Evolutionary conservation across 768 basidiomycete species (phyloP), one percentile per base, ranked within the genome.

Genomic region (Rhodosporidiobolus odoratus): DNA sequence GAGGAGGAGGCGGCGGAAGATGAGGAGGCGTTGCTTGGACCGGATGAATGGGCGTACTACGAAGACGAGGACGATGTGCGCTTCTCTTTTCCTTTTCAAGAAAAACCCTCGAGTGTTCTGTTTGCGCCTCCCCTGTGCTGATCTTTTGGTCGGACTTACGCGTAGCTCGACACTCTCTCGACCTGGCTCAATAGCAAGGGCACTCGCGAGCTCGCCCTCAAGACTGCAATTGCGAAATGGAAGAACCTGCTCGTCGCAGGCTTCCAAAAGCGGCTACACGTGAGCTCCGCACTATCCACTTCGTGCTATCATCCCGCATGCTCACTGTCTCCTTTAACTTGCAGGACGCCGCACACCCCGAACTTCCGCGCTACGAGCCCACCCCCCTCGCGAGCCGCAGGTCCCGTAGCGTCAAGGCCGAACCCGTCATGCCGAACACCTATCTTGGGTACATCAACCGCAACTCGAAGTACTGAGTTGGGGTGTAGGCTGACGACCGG

Each of bases 111-210:
- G 16, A 19, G 34, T 63, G 40, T 48, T 45, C 27, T 58, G 38
- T n/a, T 30, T 30, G 8, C 9, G 12, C 59, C 16, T n/a, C 62
- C 41, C 48, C 53, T 71, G n/a, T n/a, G n/a, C n/a, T n/a, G n/a
- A n/a, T 45, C 23, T 23, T 12, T 45, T 45, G 43, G 23, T 50
- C 48, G 48, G n/a, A n/a, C n/a, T n/a, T n/a, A 23, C 48, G 48
- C 64, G 56, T 78, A 97, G 94, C 80, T 95, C 64, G 88, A 91
- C 45, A 86, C 88, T 65, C 90, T 90, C 76, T 79, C 91, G 38
- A 84, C 86, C 8, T 99, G 95, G 94, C 82, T 99, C 25, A 96
- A 95, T 78, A 83, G 87, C 40, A 94, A 92, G 81, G 95, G 96
- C 7, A 86, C 88, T 63, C 87, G 95, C 63, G 95, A 99, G 80